Conservation (phyloP, 164 flowering plant species). For the Euptelea pleiosperma region DNA sequence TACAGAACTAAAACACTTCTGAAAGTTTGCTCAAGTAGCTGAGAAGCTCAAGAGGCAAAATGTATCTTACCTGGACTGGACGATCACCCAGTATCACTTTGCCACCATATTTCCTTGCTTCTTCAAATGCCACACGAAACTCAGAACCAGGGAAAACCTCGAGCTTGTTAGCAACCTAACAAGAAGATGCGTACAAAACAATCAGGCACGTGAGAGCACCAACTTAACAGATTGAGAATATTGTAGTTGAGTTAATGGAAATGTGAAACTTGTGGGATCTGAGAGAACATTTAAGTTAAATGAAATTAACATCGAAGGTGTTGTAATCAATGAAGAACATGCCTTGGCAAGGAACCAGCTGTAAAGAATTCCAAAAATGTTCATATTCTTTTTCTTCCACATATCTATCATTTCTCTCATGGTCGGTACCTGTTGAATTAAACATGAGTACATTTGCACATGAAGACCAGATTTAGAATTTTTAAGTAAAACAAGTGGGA, state of each 20-base stretch:
- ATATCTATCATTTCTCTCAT: constrained; percentile 76
- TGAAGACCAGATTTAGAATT: neutral
- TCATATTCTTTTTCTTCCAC: constrained; percentile 72
- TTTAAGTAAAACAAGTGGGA: neutral
- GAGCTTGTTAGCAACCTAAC: constrained; percentile 73
- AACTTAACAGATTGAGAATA: too few relatives aligned
- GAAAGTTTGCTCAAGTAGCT: neutral
- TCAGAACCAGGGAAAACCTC: constrained; percentile 95
- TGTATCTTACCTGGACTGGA: constrained; percentile 64
- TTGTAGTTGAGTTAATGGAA: too few relatives aligned
- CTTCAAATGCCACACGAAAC: constrained; percentile 94
- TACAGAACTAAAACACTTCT: neutral
- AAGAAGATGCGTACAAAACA: constrained; percentile 4
- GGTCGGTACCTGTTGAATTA: constrained; percentile 68
- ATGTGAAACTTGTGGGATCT: neutral
- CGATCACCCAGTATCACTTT: constrained; percentile 97
- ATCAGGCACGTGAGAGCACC: too few relatives aligned
- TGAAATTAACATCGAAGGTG: neutral
- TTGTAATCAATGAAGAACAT: constrained; percentile 19
- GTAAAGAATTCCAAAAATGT: constrained; percentile 72
- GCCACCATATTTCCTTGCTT: constrained; percentile 82
- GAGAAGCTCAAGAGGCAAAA: neutral
- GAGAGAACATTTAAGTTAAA: neutral
- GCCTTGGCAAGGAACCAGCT: constrained; percentile 98
- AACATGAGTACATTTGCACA: constrained; percentile 6